Base-by-base conservation (phyloP, 768 basidiomycete species). In the Russula emetica region DNA sequence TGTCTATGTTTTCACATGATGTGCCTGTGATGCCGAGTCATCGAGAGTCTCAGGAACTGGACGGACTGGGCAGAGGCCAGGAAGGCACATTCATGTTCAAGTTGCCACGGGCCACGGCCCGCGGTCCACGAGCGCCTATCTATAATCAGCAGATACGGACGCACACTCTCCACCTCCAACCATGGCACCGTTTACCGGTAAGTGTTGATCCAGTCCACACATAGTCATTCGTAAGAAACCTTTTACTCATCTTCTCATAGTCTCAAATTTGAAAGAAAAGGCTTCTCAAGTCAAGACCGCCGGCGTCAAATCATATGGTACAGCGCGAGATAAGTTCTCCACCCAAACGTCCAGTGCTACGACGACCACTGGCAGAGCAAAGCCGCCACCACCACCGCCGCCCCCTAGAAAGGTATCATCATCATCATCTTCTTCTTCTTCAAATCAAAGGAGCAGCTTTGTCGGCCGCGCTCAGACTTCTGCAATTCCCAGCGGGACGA, bases 161-260 rank as follows among this genome's bases (percentile, higher is more conserved):
- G n/a, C n/a, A 30, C 34, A 2, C 52, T 53, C 11, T 34, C 10
- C 52, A 18, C 16, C 10, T n/a, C n/a, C 26, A 3, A 26, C 55
- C 13, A 66, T 58, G 64, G 60, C 64, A 26, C 64, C 64, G 18
- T 66, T 66, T 50, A 42, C 64, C 2, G 61, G 64, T 14, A 61
- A 64, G 64, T 53, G 16, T 44, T 2, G 22, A 34, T 20, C 7
- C 14, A 38, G 22, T 9, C 32, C 32, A 26, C 49, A 5, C 22
- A 24, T 22, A 22, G 7, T 38, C 10, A 38, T 26, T 18, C 18
- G n/a, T 30, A 38, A 34, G 3, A 14, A 24, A 22, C 22, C 11
- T 26, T 30, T 26, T 30, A 24, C 28, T 40, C 22, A 54, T 30
- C 2, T 28, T 28, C 7, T 38, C 16, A 13, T 26, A 58, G 65